Evolutionary conservation across 352 stramenopile species (phyloP).

Genomic region (Globisporangium irregulare): DNA sequence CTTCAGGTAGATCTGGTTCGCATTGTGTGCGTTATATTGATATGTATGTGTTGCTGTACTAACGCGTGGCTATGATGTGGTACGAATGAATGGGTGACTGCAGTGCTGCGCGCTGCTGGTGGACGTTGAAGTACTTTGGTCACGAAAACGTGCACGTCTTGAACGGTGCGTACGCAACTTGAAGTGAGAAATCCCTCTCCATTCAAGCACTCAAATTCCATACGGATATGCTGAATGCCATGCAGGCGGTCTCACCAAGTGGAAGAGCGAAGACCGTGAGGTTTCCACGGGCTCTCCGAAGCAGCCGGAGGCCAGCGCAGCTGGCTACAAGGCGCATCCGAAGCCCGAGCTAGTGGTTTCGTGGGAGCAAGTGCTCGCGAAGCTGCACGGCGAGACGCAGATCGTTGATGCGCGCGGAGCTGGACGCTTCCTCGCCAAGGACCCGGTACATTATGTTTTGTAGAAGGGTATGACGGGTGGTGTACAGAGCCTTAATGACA

Average conservation of each 20-base stretch:
- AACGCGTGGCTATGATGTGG: not conserved
- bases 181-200: not conserved
- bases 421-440: slow-evolving; percentile 86
- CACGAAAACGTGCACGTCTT: slow-evolving; percentile 86
- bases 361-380: slow-evolving; percentile 59
- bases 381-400: slow-evolving; percentile 61
- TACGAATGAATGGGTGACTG: not conserved
- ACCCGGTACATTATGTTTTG: slow-evolving; percentile 40
- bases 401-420: slow-evolving; percentile 90
- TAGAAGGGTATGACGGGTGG: not conserved
- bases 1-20: slow-evolving; percentile 52
- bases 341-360: slow-evolving; percentile 49
- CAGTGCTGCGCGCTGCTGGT: slow-evolving; percentile 81
- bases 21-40: not conserved
- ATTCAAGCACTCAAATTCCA: not conserved
- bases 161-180: slow-evolving; percentile 44
- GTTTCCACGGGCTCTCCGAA: slow-evolving; percentile 34
- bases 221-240: not conserved
- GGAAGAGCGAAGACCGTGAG: slow-evolving; percentile 58
- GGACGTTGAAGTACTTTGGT: slow-evolving; percentile 90
- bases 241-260: slow-evolving; percentile 60
- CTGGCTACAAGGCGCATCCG: slow-evolving; percentile 45
- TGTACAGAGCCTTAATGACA: not conserved
- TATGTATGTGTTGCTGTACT: not conserved
- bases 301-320: slow-evolving; percentile 18